Evolutionary conservation across 371 early-diverging fungal species (phyloP).

Genomic region (Mortierella sp.): DNA sequence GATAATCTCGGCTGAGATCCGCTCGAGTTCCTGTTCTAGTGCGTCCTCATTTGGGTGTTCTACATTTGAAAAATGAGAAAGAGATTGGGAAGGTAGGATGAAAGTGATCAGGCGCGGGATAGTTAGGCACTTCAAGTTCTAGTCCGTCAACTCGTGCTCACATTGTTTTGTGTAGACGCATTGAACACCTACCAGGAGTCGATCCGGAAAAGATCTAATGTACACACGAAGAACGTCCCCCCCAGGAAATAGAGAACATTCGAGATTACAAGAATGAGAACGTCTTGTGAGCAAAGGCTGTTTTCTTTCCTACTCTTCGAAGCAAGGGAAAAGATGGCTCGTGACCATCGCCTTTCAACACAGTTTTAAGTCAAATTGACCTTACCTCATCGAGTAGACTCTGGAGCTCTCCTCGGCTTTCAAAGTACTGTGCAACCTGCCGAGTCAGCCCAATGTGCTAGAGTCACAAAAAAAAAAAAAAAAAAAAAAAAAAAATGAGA

Average conservation of each 20-base stretch:
- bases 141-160: no score
- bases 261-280: not conserved
- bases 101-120: not conserved
- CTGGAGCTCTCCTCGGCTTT: constrained; percentile 39
- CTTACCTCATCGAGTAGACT: constrained; percentile 41
- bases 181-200: constrained; percentile 45
- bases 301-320: no score
- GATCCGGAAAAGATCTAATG: constrained; percentile 48
- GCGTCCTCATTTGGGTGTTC: constrained; percentile 46
- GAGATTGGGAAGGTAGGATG: not conserved
- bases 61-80: not conserved
- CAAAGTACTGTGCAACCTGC: constrained; percentile 52
- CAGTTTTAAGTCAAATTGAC: not conserved
- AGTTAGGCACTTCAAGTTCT: no score
- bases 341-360: not conserved
- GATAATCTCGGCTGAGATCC: constrained; percentile 28
- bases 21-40: constrained; percentile 29
- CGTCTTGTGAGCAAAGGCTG: not conserved
- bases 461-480: not conserved
- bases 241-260: not conserved
- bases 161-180: no score
- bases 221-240: constrained; percentile 16
- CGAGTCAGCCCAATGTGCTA: constrained; percentile 52
- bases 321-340: not conserved
- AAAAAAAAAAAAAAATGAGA: not conserved